Evolutionary conservation across 208 protist genomes (phyloP), one percentile per base, ranked within the genome.

Genomic region (Strigomonas galati): DNA sequence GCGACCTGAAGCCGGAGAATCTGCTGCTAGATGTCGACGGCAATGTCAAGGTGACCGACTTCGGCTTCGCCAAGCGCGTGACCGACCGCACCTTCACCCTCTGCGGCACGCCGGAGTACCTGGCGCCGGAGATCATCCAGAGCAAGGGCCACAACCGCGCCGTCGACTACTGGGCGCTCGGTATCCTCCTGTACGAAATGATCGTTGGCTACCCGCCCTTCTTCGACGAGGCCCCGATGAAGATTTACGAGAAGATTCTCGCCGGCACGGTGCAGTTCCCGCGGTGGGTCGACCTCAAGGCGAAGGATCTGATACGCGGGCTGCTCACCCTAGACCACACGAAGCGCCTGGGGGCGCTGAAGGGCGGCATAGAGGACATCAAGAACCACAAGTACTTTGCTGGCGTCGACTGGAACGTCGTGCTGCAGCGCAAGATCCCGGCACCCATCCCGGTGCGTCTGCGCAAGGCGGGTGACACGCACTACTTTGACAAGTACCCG

Each of bases 321-420:
- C 76, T 98, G 30, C 75, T 98, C 17, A 71, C 79, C 15, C 67
- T 93, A 54, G 91, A 97, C 66, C 84, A 77, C 30, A 87, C 77
- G 30, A 95, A 93, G 67, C 85, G 92, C 7, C 78, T 96, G n/a
- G 98, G 98, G 52, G 89, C 62, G 24, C 71, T 97, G 28, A 87
- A 95, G 57, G 75, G 76, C 40, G 97, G 97, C 1, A 88, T 85
- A 9, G 65, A 92, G 37, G 97, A 99, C 70, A 89, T 99, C 61
- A 98, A 98, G 78, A 71, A 84, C 56, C 98, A 99, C 83, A 93
- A 94, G 59, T 99, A 97, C 82, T 99, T 98, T 76, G 76, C 66
- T 44, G 87, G 87, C 32, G 89, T 99, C 15, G 92, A 99, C 76
- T 99, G 97, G 92, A 69, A 91, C 49, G 73, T 94, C 2, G 75